A percentile compares a stretch with the other conserved stretches of the same genome.
Conservation (phyloP, 2,329 filamentous ascomycete genomes). For the Cercospora sp. region DNA sequence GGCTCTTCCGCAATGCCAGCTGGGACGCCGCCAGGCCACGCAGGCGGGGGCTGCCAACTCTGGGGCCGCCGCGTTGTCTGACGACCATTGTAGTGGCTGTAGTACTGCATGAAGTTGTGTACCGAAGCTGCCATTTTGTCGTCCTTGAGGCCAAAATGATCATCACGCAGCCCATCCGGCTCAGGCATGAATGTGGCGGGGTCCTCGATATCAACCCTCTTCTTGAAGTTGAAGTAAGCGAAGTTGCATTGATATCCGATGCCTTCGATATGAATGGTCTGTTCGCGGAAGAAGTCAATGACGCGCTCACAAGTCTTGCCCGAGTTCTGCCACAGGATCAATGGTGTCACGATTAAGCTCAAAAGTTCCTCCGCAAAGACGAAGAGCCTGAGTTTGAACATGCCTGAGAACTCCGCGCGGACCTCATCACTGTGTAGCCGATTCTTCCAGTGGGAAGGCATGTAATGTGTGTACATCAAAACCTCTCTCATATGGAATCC, state of each 20-base stretch:
- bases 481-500: slow-evolving; percentile 86
- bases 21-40: slow-evolving; percentile 35
- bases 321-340: slow-evolving; percentile 82
- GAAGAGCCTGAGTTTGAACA: slow-evolving; percentile 89
- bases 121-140: slow-evolving; percentile 98
- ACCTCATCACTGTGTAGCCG: slow-evolving; percentile 93
- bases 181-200: slow-evolving; percentile 39
- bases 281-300: slow-evolving; percentile 96
- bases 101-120: slow-evolving; percentile 92
- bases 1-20: slow-evolving; percentile 29
- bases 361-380: slow-evolving; percentile 92
- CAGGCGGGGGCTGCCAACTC: slow-evolving; percentile 36
- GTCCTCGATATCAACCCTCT: slow-evolving; percentile 58
- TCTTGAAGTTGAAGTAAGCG: slow-evolving; percentile 95
- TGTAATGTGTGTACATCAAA: slow-evolving; percentile 89
- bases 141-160: slow-evolving; percentile 93
- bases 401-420: slow-evolving; percentile 80
- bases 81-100: slow-evolving; percentile 48
- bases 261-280: slow-evolving; percentile 94
- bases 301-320: slow-evolving; percentile 88
- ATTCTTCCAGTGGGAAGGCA: slow-evolving; percentile 83
- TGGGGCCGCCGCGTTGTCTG: slow-evolving; percentile 30
- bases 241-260: slow-evolving; percentile 96
- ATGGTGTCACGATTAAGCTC: slow-evolving; percentile 87
- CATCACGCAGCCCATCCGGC: slow-evolving; percentile 65